Conservation (phyloP, 2,329 filamentous ascomycete species). For the Dendrostoma leiphaemia region DNA sequence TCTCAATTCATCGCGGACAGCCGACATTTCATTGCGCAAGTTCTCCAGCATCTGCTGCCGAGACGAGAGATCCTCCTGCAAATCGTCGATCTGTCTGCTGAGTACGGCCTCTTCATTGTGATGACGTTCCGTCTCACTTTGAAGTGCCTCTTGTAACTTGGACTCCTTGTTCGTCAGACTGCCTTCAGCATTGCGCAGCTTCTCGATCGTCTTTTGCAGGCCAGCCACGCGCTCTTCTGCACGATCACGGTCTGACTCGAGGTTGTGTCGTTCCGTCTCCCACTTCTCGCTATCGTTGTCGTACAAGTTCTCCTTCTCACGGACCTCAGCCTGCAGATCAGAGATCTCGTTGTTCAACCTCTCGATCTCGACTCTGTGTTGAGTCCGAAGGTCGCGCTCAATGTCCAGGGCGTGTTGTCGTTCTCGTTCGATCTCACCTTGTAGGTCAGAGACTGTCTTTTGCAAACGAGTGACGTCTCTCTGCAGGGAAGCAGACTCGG, state of each 20-base stretch:
- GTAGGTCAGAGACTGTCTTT: slow-evolving; percentile 44
- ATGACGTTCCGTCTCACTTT: slow-evolving; percentile 71
- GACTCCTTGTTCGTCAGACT: slow-evolving; percentile 66
- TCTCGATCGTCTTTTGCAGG: slow-evolving; percentile 69
- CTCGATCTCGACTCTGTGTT: slow-evolving; percentile 55
- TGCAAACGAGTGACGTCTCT: slow-evolving; percentile 56
- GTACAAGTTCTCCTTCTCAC: slow-evolving; percentile 68
- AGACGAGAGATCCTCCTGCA: slow-evolving; percentile 68
- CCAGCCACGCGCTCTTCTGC: slow-evolving; percentile 66
- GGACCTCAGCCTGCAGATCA: slow-evolving; percentile 61
- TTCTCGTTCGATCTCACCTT: slow-evolving; percentile 50
- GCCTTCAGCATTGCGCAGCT: slow-evolving; percentile 65
- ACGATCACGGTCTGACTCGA: slow-evolving; percentile 64
- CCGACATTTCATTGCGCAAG: slow-evolving; percentile 63
- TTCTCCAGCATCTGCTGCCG: slow-evolving; percentile 65
- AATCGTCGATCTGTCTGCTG: slow-evolving; percentile 69
- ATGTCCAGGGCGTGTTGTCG: slow-evolving; percentile 57
- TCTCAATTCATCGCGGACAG: slow-evolving; percentile 68
- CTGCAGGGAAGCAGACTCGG: slow-evolving; percentile 66
- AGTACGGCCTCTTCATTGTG: slow-evolving; percentile 69
- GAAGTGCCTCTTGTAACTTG: slow-evolving; percentile 64
- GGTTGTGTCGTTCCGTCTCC: slow-evolving; percentile 63
- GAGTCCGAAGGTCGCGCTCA: slow-evolving; percentile 56
- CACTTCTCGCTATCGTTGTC: slow-evolving; percentile 71
- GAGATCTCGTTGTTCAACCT: slow-evolving; percentile 58